Base-by-base conservation (phyloP, 805 yeast genomes). In the Sungouiozyma intestinalis region DNA sequence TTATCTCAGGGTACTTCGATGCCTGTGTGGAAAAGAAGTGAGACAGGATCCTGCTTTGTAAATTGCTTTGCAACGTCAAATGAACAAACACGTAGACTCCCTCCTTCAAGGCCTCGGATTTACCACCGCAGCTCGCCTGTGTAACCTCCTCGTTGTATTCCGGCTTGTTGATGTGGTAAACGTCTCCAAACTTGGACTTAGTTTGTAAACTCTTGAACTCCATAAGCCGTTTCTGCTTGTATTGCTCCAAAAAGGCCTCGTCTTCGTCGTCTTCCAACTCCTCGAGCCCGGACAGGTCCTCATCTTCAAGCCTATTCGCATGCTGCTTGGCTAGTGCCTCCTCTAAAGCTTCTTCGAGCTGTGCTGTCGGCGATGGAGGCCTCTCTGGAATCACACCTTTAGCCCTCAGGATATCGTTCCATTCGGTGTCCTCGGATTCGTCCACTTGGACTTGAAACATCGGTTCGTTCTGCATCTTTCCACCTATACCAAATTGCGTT, bases 401-500 rank as follows among this genome's bases (percentile, higher is more conserved):
- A 3, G 76, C 74, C 49, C 99, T 71, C 36, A 92, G 71, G 50
- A 92, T 87, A 62, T 92, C 99, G 59, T 92, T 92, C 98, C 99
- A 92, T 62, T 92, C 98, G 0, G 98, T 92, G 60, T 92, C 99
- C 63, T 92, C 99, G 47, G 75, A 76, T 31, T 95, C 97, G 63
- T 92, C 88, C 42, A 88, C 95, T 63, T 87, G 85, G 39, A 87
- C 87, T 50, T 79, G 85, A 42, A 82, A 70, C 66, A 80, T 73
- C 29, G 78, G 76, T 45, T 77, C 79, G 45, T 60, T 58, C 41
- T 58, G 61, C 63, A 55, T 59, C 31, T 15, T 32, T n/a, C n/a
- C n/a, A n/a, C n/a, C n/a, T n/a, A n/a, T n/a, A n/a, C n/a, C n/a
- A n/a, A n/a, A n/a, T n/a, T n/a, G n/a, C n/a, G n/a, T n/a, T n/a